These are phyloP conservation scores for Pichia sp. DNA, from an alignment of 1,139 yeast species.

Conservation along the genomic window DNA sequence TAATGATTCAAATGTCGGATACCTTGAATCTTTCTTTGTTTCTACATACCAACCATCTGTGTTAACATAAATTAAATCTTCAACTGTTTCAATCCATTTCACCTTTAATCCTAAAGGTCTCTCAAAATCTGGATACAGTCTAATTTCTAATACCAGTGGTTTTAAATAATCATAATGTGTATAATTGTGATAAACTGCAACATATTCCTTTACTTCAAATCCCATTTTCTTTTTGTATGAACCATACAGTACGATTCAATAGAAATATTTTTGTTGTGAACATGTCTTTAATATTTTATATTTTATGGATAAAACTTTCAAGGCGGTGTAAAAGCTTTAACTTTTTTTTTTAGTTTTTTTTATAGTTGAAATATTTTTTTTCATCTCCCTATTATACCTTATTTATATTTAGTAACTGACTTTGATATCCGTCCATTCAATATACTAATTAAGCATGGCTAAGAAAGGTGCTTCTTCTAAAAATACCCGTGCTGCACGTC, in stretches of 20 bases:
- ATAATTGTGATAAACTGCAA: constrained; percentile 2
- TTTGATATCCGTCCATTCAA: not conserved
- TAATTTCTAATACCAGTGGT: constrained; percentile 5
- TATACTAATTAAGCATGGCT: constrained; percentile 19
- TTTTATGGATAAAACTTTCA: not conserved
- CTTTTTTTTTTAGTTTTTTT: not conserved
- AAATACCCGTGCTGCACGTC: constrained; percentile 72
- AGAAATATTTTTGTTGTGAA: not conserved
- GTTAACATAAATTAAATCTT: constrained; percentile 12
- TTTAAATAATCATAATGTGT: constrained; percentile 5
- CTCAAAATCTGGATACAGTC: not conserved
- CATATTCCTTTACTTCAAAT: constrained; percentile 2
- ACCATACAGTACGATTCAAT: not conserved
- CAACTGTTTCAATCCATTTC: constrained; percentile 6
- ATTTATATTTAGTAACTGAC: too few species aligned
- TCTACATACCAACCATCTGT: constrained; percentile 23
- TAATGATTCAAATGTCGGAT: constrained; percentile 27
- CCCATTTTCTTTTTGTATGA: not conserved
- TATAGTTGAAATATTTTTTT: not conserved
- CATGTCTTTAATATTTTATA: not conserved
- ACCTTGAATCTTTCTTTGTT: constrained; percentile 12
- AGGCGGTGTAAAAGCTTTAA: not conserved
- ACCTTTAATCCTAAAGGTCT: not conserved
- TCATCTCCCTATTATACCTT: not conserved
- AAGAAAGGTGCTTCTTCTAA: constrained; percentile 41